Base-by-base conservation (phyloP, 805 yeast species). In the Candida manassasensis region DNA sequence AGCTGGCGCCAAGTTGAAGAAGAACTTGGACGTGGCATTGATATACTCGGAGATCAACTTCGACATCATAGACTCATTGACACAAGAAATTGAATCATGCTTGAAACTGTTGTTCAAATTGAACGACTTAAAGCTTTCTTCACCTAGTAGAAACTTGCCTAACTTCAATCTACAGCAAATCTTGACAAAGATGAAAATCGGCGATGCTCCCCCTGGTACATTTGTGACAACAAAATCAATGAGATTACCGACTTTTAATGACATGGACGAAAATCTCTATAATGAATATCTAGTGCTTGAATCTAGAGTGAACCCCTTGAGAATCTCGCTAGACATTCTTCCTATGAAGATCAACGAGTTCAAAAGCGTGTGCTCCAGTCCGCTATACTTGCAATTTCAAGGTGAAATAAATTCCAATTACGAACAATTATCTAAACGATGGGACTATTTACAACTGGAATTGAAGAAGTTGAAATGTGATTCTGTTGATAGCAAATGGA, bases 401-500 rank as follows among this genome's bases (percentile, higher is more conserved):
- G 39, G 52, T 14, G 42, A 46, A 3, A 42, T 75, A 13, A 50
- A 65, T 8, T 49, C 55, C 4, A 67, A 60, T 34, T 75, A 71
- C 41, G 60, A 64, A 19, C 38, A 44, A 2, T 47, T 78, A 12
- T 43, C 64, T 6, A 56, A 55, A 9, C 64, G 67, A 39, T 69
- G 73, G 57, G 52, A 61, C 13, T 55, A 59, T 36, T 52, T 80
- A 32, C 58, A 61, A 7, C 45, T 47, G 8, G 74, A 72, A 34
- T 42, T 76, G 10, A 50, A 50, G 3, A 55, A 50, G 5, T 55
- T 80, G 40, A 71, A 71, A 44, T 41, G 38, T 3, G 75, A 73
- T 27, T 44, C 72, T 19, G 63, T 81, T 3, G 80, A 77, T 39
- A 50, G 59, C 19, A 67, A 77, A 48, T 81, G 86, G 85, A 57